Evolutionary conservation across 2,329 filamentous ascomycete species (phyloP).

Genomic region (Aspergillus novoparasiticus): DNA sequence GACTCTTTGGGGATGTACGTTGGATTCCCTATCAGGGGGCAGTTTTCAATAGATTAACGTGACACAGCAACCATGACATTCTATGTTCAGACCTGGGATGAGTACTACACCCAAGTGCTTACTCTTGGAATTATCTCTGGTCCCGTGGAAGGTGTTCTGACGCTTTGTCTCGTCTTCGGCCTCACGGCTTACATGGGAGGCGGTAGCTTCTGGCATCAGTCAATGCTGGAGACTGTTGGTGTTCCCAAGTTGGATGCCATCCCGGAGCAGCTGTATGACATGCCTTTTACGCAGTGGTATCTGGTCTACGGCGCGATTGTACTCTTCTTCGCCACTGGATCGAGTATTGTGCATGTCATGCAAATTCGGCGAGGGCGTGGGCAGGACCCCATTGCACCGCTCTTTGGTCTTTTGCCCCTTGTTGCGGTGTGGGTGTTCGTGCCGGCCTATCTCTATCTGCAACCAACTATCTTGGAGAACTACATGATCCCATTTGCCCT

Average conservation of each 20-base stretch:
- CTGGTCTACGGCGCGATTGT: conserved; percentile 82
- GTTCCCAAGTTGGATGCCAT: conserved; percentile 66
- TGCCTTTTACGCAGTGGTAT: conserved; percentile 91
- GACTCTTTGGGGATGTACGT: conserved; percentile 77
- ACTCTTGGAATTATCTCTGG: conserved; percentile 91
- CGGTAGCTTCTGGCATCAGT: conserved; percentile 89
- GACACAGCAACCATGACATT: conserved; percentile 80
- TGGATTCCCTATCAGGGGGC: neutral
- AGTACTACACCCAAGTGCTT: conserved; percentile 96
- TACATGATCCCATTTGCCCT: conserved; percentile 89
- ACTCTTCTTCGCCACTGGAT: conserved; percentile 78
- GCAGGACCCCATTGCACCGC: conserved; percentile 65
- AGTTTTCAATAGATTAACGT: conserved; percentile 12
- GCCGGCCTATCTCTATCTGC: conserved; percentile 76
- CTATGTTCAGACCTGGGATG: conserved; percentile 98
- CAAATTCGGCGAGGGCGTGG: conserved; percentile 73
- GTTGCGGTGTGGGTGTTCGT: conserved; percentile 76
- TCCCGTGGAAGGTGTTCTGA: conserved; percentile 90
- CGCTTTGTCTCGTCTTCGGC: conserved; percentile 77
- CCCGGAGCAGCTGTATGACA: conserved; percentile 70
- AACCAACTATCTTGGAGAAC: conserved; percentile 77
- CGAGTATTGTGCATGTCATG: conserved; percentile 79
- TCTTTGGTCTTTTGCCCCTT: conserved; percentile 83
- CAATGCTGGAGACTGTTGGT: conserved; percentile 72
- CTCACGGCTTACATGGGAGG: conserved; percentile 84